phyloP scores from a whole-genome alignment of 805 yeast species.

The Starmerella cellae region DNA sequence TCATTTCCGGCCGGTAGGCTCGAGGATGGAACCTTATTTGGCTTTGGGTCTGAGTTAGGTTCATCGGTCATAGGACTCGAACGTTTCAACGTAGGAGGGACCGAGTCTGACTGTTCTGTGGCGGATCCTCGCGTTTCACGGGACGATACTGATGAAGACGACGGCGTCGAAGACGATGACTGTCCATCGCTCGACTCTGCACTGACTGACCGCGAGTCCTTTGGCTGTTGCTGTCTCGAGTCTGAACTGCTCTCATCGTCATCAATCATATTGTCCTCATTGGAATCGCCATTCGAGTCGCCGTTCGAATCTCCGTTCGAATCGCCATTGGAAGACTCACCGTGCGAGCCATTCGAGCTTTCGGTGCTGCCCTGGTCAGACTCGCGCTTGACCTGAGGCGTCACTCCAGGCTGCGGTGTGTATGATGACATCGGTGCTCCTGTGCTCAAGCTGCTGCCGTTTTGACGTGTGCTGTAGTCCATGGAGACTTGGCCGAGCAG shows the following conservation, averaged over 20 bases:
- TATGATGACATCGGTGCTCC: constrained; percentile 16
- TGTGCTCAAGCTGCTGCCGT: constrained; percentile 9
- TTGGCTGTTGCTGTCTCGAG: not conserved
- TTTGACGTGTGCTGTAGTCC: not conserved
- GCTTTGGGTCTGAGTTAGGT: not conserved
- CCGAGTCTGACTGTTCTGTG: not conserved
- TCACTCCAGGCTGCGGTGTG: constrained; percentile 2
- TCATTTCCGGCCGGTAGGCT: constrained; percentile 1
- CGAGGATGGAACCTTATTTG: not conserved
- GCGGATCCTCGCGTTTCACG: not conserved
- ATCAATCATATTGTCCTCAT: constrained; percentile 2
- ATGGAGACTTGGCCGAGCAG: not conserved
- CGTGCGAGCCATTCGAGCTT: constrained; percentile 8
- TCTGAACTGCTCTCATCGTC: constrained; percentile 4
- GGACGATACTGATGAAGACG: not conserved
- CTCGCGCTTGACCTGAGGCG: constrained; percentile 1
- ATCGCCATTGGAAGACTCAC: constrained; percentile 11
- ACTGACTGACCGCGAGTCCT: not conserved
- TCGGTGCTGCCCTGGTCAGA: constrained; percentile 7
- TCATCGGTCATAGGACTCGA: not conserved
- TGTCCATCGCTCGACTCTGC: constrained; percentile 1
- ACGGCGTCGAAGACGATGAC: not conserved
- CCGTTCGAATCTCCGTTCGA: constrained; percentile 10
- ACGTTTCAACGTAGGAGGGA: not conserved
- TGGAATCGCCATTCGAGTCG: constrained; percentile 5